Percentiles rank a stretch among this genome's conserved stretches.
Conservation (phyloP, 2,329 filamentous ascomycete genomes). For the Davidsoniella neocaledoniae region DNA sequence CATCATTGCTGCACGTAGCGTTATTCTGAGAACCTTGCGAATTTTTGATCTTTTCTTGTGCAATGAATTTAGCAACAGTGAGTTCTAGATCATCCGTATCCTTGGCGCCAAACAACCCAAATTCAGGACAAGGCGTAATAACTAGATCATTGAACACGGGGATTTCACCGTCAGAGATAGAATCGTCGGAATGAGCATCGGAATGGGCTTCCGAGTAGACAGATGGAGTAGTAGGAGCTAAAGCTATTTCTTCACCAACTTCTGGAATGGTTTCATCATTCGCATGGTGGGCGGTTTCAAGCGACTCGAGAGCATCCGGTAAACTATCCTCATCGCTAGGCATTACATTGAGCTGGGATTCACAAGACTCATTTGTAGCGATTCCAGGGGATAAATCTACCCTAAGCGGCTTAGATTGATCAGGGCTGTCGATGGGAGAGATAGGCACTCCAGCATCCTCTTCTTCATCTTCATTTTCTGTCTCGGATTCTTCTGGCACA, state of each 20-base stretch:
- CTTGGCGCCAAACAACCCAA: neutral
- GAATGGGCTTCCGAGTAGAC: neutral
- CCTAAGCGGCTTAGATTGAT: neutral
- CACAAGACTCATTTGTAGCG: neutral
- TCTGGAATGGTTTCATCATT: neutral
- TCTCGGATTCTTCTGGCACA: conserved; percentile 8
- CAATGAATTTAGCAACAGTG: too few species aligned
- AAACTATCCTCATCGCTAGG: too few species aligned
- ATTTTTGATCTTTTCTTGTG: too few species aligned
- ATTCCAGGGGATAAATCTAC: too few species aligned
- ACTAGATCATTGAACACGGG: too few species aligned
- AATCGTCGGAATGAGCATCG: neutral
- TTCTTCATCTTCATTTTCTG: conserved; percentile 3
- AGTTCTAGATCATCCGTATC: too few species aligned
- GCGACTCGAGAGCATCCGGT: too few species aligned
- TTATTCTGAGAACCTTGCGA: too few species aligned
- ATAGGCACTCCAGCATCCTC: conserved; percentile 1
- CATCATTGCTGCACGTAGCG: too few species aligned
- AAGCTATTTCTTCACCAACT: neutral
- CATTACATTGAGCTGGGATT: too few species aligned
- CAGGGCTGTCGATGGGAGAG: neutral
- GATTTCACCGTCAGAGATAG: neutral
- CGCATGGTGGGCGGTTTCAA: too few species aligned
- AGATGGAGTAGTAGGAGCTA: too few species aligned
- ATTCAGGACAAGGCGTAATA: neutral